Base-by-base conservation (phyloP, 352 stramenopile genomes). In the Pythium grandisporangium region DNA sequence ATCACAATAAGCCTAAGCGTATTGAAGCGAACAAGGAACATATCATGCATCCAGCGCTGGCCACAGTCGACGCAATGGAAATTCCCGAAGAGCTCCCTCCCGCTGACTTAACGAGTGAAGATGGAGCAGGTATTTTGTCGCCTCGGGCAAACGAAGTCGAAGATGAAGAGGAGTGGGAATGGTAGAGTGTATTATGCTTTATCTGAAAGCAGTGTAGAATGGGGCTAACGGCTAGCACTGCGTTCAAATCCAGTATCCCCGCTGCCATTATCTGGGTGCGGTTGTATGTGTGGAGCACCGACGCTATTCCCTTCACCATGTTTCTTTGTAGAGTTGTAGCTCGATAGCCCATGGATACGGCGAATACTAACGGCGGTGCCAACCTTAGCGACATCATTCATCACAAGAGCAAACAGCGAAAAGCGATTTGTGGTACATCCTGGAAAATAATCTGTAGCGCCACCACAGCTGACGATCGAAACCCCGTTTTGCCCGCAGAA, bases 341-440 rank as follows among this genome's bases (percentile, higher is more conserved):
- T n/a, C n/a, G n/a, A n/a, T n/a, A 76, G 59, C 17, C 40, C 19
- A n/a, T 68, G 58, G 39, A 80, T 64, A n/a, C 66, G 68, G 5
- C 67, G 63, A 40, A 89, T 51, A 17, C 55, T 60, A 5, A 60
- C 34, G 1, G 69, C 40, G 1, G 58, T 66, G n/a, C 54, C 54
- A 12, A 67, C 21, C 42, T 89, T 89, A 19, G 65, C 61, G 11
- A 77, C 26, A 14, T 78, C 54, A 37, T 85, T 82, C 23, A 76
- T 24, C 7, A 86, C 43, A 26, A 89, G 63, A 12, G 55, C 63
- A 24, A 87, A 70, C 10, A 85, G 48, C 14, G 74, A 56, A 25
- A 89, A 89, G 13, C 71, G 76, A 48, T 89, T 86, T 5, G 70
- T 85, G 27, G 51, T 65, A 53, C 76, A 89, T 2, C 76, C 76